phyloP scores from a whole-genome alignment of 768 basidiomycete genomes.

The Suillus variegatus region DNA sequence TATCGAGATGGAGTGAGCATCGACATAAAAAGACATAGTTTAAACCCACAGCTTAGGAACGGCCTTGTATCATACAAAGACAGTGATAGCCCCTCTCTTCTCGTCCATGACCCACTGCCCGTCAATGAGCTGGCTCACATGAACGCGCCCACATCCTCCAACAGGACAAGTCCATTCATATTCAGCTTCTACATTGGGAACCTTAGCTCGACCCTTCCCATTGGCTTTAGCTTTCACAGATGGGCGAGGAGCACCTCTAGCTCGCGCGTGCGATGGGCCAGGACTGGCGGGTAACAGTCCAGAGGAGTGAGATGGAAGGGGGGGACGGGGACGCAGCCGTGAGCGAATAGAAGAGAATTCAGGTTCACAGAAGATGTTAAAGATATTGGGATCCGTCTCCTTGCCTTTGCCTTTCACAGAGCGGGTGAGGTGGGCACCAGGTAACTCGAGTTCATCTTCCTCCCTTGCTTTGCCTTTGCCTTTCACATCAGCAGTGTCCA shows the following conservation, averaged over 20 bases:
- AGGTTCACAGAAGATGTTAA: conserved; percentile 2
- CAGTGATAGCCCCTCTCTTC: conserved; percentile 38
- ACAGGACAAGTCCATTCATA: conserved; percentile 71
- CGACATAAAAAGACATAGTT: neutral
- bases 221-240: conserved; percentile 27
- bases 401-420: conserved; percentile 35
- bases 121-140: conserved; percentile 57
- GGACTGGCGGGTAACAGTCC: conserved; percentile 8
- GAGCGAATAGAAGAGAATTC: conserved; percentile 50
- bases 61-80: conserved; percentile 38
- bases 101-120: conserved; percentile 65
- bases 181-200: conserved; percentile 43
- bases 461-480: conserved; percentile 20
- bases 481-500: conserved; percentile 32
- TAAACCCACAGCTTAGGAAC: neutral
- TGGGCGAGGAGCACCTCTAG: conserved; percentile 5
- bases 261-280: conserved; percentile 5
- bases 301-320: conserved; percentile 13
- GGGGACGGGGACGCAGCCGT: conserved; percentile 53
- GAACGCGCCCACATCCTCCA: conserved; percentile 49
- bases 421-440: neutral
- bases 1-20: neutral
- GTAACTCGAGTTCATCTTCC: neutral
- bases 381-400: conserved; percentile 23
- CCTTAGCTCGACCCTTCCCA: conserved; percentile 37